These are phyloP conservation scores for Curvularia lunata DNA, from an alignment of 2,329 filamentous ascomycete genomes.

Conservation along the genomic window DNA sequence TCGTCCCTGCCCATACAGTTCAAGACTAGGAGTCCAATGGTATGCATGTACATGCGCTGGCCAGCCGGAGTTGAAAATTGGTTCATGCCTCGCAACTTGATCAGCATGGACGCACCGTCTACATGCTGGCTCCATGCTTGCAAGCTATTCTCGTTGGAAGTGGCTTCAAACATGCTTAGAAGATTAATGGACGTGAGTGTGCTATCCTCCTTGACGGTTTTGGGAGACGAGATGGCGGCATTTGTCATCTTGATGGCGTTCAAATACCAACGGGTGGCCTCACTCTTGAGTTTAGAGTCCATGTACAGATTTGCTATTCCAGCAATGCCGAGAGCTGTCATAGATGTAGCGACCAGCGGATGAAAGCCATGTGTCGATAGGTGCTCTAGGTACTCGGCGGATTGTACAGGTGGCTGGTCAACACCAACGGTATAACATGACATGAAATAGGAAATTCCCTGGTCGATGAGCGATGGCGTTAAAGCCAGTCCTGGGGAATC, in stretches of 20 bases:
- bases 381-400: slow-evolving; percentile 30
- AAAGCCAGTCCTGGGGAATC: slow-evolving; percentile 22
- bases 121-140: slow-evolving; percentile 46
- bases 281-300: slow-evolving; percentile 33
- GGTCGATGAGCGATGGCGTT: slow-evolving; percentile 35
- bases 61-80: slow-evolving; percentile 41
- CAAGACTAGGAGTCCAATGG: slow-evolving; percentile 34
- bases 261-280: slow-evolving; percentile 42
- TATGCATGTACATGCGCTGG: slow-evolving; percentile 43
- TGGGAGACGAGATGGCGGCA: slow-evolving; percentile 34
- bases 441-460: slow-evolving; percentile 46
- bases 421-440: slow-evolving; percentile 32
- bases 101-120: slow-evolving; percentile 42
- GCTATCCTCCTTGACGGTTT: slow-evolving; percentile 39
- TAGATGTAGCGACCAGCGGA: slow-evolving; percentile 39
- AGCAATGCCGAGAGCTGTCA: slow-evolving; percentile 46
- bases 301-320: slow-evolving; percentile 40
- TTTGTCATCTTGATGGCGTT: slow-evolving; percentile 44
- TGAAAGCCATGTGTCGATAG: slow-evolving; percentile 42
- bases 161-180: slow-evolving; percentile 43
- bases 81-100: slow-evolving; percentile 39
- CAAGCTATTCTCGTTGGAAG: slow-evolving; percentile 38
- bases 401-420: slow-evolving; percentile 38
- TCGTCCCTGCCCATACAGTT: slow-evolving; percentile 37
- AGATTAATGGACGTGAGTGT: slow-evolving; percentile 40